Evolutionary conservation across 2,329 filamentous ascomycete genomes (phyloP).

Genomic region (Mycogone perniciosa): DNA sequence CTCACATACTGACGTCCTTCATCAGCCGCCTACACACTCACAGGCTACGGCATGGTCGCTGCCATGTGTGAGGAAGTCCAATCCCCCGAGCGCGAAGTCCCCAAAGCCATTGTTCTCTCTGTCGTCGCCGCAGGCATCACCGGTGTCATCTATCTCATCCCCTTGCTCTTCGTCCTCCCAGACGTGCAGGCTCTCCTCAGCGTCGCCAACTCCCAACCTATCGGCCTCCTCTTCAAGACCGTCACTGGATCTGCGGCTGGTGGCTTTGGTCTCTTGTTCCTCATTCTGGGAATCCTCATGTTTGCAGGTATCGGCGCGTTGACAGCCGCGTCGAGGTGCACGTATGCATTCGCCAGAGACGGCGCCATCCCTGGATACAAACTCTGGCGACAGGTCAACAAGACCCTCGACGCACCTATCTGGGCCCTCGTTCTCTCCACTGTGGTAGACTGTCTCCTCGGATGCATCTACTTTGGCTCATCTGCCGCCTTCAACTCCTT

Average conservation of each 20-base stretch:
- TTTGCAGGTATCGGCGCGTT: slow-evolving; percentile 71
- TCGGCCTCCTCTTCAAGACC: slow-evolving; percentile 68
- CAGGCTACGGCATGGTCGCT: slow-evolving; percentile 47
- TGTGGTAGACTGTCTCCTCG: slow-evolving; percentile 61
- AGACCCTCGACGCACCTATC: slow-evolving; percentile 61
- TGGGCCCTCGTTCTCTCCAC: slow-evolving; percentile 64
- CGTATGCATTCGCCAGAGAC: slow-evolving; percentile 70
- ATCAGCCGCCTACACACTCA: slow-evolving; percentile 42
- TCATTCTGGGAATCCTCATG: slow-evolving; percentile 69
- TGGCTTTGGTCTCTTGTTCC: slow-evolving; percentile 68
- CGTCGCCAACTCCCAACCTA: slow-evolving; percentile 67
- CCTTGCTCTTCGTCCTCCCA: slow-evolving; percentile 69
- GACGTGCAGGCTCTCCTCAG: slow-evolving; percentile 56
- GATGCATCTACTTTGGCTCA: slow-evolving; percentile 73
- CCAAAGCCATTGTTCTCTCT: slow-evolving; percentile 61
- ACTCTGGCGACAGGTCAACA: slow-evolving; percentile 61
- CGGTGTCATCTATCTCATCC: slow-evolving; percentile 59
- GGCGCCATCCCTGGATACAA: slow-evolving; percentile 65
- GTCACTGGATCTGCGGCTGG: slow-evolving; percentile 67
- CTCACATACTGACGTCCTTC: background rate
- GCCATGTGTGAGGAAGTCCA: slow-evolving; percentile 58
- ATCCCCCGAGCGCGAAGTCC: slow-evolving; percentile 53
- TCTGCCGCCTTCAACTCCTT: slow-evolving; percentile 73
- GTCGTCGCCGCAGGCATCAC: slow-evolving; percentile 60
- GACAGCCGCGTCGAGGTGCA: slow-evolving; percentile 68